These are phyloP conservation scores for Taphrina deformans DNA, from an alignment of 1,139 yeast species.

Conservation along the genomic window DNA sequence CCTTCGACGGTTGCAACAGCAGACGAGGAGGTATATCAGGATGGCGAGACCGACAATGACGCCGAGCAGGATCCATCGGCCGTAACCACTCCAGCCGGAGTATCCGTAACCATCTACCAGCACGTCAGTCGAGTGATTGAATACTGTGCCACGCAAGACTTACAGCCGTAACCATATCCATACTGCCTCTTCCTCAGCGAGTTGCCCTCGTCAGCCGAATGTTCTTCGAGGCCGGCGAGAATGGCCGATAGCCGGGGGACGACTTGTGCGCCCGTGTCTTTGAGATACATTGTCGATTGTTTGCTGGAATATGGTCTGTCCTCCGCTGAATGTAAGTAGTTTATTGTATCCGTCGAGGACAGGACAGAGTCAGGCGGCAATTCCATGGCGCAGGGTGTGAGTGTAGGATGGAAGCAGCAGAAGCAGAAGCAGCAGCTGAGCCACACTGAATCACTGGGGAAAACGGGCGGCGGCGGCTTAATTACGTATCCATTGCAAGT, in stretches of 20 bases:
- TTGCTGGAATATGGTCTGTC: too few species aligned
- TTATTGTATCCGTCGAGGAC: too few species aligned
- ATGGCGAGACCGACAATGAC: constrained; percentile 26
- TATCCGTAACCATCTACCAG: constrained; percentile 1
- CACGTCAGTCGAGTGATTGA: neutral
- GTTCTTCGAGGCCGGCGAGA: neutral
- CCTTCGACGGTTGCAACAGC: constrained; percentile 25
- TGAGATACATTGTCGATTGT: neutral
- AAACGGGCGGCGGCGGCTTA: neutral
- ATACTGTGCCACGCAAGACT: neutral
- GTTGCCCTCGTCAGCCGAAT: neutral
- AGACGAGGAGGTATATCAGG: constrained; percentile 22
- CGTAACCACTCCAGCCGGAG: constrained; percentile 18
- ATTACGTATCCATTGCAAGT: too few species aligned
- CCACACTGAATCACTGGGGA: too few species aligned
- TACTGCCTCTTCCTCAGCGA: constrained; percentile 2
- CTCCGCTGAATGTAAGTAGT: too few species aligned
- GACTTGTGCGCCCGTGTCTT: neutral
- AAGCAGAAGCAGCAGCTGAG: neutral
- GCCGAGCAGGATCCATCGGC: constrained; percentile 31
- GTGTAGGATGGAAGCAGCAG: too few species aligned
- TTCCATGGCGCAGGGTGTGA: too few species aligned
- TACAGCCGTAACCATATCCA: constrained; percentile 12
- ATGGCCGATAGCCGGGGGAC: constrained; percentile 2
- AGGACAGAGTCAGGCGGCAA: too few species aligned